Evolutionary conservation across 1,284 basidiomycete genomes (phyloP), one percentile per base, ranked within the genome.

Genomic region (Bjerkandera adusta): DNA sequence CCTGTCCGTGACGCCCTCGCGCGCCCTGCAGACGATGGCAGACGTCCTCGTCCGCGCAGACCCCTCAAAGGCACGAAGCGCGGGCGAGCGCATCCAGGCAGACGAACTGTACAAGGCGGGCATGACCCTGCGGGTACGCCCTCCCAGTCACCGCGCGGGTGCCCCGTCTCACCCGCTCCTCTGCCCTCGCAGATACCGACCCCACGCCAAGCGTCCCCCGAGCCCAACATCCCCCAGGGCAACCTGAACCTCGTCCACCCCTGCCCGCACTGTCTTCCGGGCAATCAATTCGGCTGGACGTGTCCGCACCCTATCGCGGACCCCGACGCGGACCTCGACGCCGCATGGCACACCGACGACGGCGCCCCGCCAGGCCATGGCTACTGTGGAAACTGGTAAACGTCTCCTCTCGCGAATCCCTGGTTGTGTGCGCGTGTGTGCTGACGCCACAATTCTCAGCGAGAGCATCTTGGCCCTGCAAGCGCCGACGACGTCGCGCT

Each of bases 311-410:
- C 88, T 32, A 79, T 90, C 35, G 68, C 76, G 10, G 85, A 89
- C 66, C 87, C 84, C 35, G 71, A 67, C 20, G 60, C 66, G 8
- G 82, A 88, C 58, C 66, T 77, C 4, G 83, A 83, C 15, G 71
- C 75, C 55, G 86, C 84, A 3, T 89, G 85, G 84, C 78, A 72
- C 48, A 61, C 84, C 18, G 85, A 88, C 32, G 79, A 87, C 37
- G 87, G 87, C 33, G 55, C 73, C 3, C 88, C 87, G 8, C 83
- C 84, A 1, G 88, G 86, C 13, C 87, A 90, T 53, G 78, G 68
- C 6, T 77, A 79, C 55, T 90, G 87, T 54, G 86, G 85, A 35
- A 85, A 89, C 57, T 90, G 86, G 84, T 85, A 57, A 47, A 71
- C 54, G 22, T 15, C 8, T n/a, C 11, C 15, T 7, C n/a, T n/a